Evolutionary conservation across 1,139 yeast genomes (phyloP).

Genomic region (Taiozyma sp.): DNA sequence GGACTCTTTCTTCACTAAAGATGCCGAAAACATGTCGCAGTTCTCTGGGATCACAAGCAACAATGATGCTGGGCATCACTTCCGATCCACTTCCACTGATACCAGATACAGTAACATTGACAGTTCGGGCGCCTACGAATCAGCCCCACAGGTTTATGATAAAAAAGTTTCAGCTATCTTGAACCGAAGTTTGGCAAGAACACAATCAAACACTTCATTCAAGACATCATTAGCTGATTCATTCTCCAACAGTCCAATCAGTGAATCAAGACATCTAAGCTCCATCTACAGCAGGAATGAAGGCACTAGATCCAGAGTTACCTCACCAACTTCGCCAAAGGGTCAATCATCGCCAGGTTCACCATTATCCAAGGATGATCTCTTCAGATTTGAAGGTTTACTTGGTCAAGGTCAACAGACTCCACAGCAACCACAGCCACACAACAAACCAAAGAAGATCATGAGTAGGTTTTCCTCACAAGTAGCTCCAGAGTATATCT

Average conservation of each 20-base stretch:
- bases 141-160: constrained; percentile 77
- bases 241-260: constrained; percentile 31
- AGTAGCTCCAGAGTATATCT: constrained; percentile 14
- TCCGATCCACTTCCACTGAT: constrained; percentile 47
- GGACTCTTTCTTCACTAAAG: constrained; percentile 88
- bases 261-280: constrained; percentile 22
- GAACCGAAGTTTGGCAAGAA: constrained; percentile 69
- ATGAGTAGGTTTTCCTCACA: constrained; percentile 15
- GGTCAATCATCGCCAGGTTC: constrained; percentile 4
- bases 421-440: constrained; percentile 19
- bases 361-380: constrained; percentile 26
- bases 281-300: constrained; percentile 13
- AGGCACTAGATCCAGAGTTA: constrained; percentile 6
- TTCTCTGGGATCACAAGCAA: constrained; percentile 23
- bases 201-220: constrained; percentile 74
- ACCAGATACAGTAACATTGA: constrained; percentile 41
- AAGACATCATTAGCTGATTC: constrained; percentile 69
- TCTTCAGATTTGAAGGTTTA: constrained; percentile 33
- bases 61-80: constrained; percentile 28
- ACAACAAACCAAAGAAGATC: constrained; percentile 12
- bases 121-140: constrained; percentile 49
- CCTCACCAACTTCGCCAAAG: constrained; percentile 18
- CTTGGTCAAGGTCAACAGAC: constrained; percentile 9
- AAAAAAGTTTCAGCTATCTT: constrained; percentile 73
- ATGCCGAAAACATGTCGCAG: constrained; percentile 27